Base-by-base conservation (phyloP, 306 rosid species). In the Sechiopsis laciniata region DNA sequence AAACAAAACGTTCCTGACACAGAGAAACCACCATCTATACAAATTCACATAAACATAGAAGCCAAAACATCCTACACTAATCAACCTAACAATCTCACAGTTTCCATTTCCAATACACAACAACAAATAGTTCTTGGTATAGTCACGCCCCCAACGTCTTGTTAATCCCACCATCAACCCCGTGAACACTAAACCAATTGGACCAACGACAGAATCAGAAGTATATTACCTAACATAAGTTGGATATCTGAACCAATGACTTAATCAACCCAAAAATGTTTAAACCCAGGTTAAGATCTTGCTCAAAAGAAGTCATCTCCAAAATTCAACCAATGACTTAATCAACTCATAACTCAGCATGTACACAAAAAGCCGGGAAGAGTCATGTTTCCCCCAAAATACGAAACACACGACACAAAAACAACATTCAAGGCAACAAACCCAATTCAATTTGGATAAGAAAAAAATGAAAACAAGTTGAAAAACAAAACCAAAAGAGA, bases 191-290 rank as follows among this genome's bases (percentile, higher is more conserved):
- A 8, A 68, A 45, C 50, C 40, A 48, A 48, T 68, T 14, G 4
- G 58, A 40, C 71, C 71, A 65, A 42, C n/a, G n/a, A 66, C 72
- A 66, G 10, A 66, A 66, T 42, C 54, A 66, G n/a, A 40, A 40
- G 46, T 40, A 40, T 37, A 66, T 17, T 42, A 40, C 35, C 54
- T 40, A 4, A 11, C 72, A 42, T 19, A 42, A 48, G 10, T 40
- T 12, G 54, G 46, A 3, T 13, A 15, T 63, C 26, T 35, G 52
- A 45, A 42, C 52, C 72, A 65, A 64, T 65, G 1, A 35, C 54
- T 12, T 12, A 17, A 4, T 17, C 9, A n/a, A 66, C 21, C 35
- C 16, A 66, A 40, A 45, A 66, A 66, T 19, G 6, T 17, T 19
- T 1, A 20, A 40, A 66, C 11, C 72, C 16, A 66, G 37, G 19